These are phyloP conservation scores for Tulasnella sp. DNA, from an alignment of 768 basidiomycete species.

Conservation along the genomic window DNA sequence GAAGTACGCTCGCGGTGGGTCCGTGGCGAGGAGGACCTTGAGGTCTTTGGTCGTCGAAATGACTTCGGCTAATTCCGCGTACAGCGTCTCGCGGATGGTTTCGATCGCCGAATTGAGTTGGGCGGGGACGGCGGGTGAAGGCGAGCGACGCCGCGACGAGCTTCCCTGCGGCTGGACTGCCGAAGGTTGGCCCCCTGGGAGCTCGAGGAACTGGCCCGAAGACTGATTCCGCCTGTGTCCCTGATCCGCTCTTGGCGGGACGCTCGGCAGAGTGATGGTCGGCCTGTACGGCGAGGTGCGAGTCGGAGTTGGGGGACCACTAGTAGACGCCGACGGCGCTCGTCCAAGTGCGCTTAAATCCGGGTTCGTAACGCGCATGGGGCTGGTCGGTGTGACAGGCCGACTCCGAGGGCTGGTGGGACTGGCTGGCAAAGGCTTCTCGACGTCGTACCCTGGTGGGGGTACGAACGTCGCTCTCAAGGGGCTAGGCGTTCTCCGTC, in stretches of 20 bases:
- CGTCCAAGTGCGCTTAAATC: not conserved
- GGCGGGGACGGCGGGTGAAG: constrained; percentile 20
- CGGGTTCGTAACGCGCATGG: constrained; percentile 1
- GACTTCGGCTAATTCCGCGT: constrained; percentile 64
- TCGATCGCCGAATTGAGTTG: constrained; percentile 48
- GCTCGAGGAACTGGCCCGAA: not conserved
- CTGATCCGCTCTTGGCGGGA: not conserved
- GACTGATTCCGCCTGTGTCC: constrained; percentile 5
- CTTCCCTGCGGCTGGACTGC: constrained; percentile 14
- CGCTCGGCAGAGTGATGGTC: not conserved
- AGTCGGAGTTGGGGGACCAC: not conserved
- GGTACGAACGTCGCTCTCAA: constrained; percentile 56
- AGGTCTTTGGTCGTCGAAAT: constrained; percentile 46
- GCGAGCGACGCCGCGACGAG: not conserved
- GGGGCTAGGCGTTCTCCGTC: constrained; percentile 18
- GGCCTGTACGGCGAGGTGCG: not conserved
- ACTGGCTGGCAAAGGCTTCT: not conserved
- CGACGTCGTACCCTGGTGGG: constrained; percentile 49
- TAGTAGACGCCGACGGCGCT: not conserved
- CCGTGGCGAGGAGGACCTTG: constrained; percentile 41
- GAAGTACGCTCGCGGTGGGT: constrained; percentile 69
- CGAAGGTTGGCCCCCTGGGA: not conserved
- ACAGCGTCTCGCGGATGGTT: constrained; percentile 77
- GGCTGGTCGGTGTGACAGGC: not conserved
- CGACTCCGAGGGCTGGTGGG: constrained; percentile 7